Evolutionary conservation across 306 rosid species (phyloP).

Genomic region (Mimosa bimucronata): DNA sequence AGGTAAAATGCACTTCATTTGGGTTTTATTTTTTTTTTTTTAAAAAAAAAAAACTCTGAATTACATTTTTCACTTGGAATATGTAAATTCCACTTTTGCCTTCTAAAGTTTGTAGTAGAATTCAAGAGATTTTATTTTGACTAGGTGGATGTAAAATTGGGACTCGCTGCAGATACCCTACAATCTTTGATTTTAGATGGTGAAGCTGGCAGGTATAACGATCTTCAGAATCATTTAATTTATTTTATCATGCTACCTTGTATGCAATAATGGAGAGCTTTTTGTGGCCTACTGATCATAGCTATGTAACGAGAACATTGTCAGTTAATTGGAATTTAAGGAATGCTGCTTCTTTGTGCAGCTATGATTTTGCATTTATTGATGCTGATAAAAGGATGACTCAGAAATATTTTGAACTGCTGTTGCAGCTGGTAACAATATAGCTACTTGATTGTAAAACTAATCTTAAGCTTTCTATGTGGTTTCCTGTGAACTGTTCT

Average conservation of each 20-base stretch:
- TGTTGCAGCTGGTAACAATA: conserved; percentile 75
- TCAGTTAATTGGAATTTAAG: conserved; percentile 33
- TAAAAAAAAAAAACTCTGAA: conserved; percentile 13
- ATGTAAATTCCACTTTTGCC: conserved; percentile 13
- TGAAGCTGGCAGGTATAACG: conserved; percentile 77
- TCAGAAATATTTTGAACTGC: conserved; percentile 72
- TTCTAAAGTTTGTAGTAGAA: background rate
- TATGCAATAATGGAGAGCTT: background rate
- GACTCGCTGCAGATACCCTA: conserved; percentile 78
- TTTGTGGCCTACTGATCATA: conserved; percentile 12
- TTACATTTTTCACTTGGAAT: conserved; percentile 21
- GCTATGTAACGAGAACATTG: conserved; percentile 30
- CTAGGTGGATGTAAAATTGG: conserved; percentile 77
- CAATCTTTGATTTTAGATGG: conserved; percentile 72
- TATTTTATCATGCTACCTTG: conserved; percentile 10
- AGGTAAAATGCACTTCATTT: conserved; percentile 52
- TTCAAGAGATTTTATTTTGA: background rate
- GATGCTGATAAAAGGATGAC: conserved; percentile 96
- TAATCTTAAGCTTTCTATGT: background rate
- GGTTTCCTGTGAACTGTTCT: conserved; percentile 24
- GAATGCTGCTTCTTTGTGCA: conserved; percentile 42
- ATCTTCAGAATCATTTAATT: conserved; percentile 19
- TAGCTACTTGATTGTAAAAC: conserved; percentile 12
- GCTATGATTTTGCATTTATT: conserved; percentile 92
- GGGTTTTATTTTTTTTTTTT: conserved; percentile 21